These are phyloP conservation scores for Mangifera indica DNA, from an alignment of 345 rosid species.

Conservation along the genomic window DNA sequence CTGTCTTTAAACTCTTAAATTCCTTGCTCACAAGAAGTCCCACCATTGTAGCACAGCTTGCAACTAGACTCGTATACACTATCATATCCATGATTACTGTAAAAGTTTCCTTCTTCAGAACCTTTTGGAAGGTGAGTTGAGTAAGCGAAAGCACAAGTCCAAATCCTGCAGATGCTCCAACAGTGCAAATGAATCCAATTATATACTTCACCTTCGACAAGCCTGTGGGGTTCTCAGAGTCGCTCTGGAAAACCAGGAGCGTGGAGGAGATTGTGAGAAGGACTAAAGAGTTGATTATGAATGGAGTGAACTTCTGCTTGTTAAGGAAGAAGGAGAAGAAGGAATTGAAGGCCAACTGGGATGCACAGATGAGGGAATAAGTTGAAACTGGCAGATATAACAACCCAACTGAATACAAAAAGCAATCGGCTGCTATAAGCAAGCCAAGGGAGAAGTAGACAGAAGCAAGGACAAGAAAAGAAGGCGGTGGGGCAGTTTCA, in stretches of 20 bases:
- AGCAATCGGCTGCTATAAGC: conserved; percentile 21
- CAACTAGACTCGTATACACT: conserved; percentile 19
- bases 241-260: conserved; percentile 33
- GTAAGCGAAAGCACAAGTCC: conserved; percentile 43
- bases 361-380: conserved; percentile 33
- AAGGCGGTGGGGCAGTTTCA: neutral
- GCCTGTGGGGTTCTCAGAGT: conserved; percentile 7
- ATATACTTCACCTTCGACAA: conserved; percentile 22
- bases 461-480: conserved; percentile 21
- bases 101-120: conserved; percentile 29
- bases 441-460: conserved; percentile 44
- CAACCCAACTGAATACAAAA: conserved; percentile 34
- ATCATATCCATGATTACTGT: conserved; percentile 33
- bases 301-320: conserved; percentile 38
- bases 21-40: conserved; percentile 62
- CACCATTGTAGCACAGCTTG: conserved; percentile 30
- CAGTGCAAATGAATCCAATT: conserved; percentile 42
- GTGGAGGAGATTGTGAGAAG: conserved; percentile 45
- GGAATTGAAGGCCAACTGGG: conserved; percentile 45
- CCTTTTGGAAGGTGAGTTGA: conserved; percentile 41
- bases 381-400: conserved; percentile 42
- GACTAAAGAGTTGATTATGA: conserved; percentile 32
- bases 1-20: conserved; percentile 38
- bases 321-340: conserved; percentile 50
- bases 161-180: conserved; percentile 42